These are phyloP conservation scores for Coniochaeta sp. DNA, from an alignment of 2,329 filamentous ascomycete species.

Conservation along the genomic window DNA sequence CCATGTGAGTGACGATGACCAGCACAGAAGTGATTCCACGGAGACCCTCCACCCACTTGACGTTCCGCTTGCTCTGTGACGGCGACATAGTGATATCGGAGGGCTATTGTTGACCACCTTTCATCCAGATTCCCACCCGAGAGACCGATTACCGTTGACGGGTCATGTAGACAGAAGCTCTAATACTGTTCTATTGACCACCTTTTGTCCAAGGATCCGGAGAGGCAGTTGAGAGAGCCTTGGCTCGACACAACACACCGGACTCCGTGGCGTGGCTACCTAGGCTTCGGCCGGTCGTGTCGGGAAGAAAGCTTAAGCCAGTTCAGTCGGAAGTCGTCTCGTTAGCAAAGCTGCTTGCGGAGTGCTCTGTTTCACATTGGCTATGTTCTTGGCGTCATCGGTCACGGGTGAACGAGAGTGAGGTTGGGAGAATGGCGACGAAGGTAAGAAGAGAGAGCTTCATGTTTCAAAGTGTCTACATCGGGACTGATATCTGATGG, in stretches of 20 bases:
- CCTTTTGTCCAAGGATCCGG: not conserved
- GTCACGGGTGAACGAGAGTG: not conserved
- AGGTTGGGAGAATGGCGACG: not conserved
- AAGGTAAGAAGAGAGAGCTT: not conserved
- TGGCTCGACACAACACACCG: not conserved
- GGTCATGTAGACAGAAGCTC: not conserved
- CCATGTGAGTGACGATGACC: constrained; percentile 44
- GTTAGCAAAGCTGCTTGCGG: not conserved
- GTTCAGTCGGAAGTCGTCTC: not conserved
- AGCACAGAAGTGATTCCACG: constrained; percentile 45
- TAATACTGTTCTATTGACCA: not conserved
- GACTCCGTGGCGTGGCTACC: not conserved
- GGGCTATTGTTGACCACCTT: not conserved
- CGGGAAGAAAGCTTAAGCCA: not conserved
- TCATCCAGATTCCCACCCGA: not conserved
- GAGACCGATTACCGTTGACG: not conserved
- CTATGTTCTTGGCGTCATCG: not conserved
- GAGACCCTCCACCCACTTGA: constrained; percentile 33
- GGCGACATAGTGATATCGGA: not conserved
- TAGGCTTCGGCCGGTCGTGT: not conserved
- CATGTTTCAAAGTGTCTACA: not conserved
- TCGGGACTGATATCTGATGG: not conserved
- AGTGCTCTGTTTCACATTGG: not conserved
- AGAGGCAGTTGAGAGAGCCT: not conserved
- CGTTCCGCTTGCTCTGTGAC: constrained; percentile 15